Base-by-base conservation (phyloP, 2,329 filamentous ascomycete species). In the Triangularia setosa region DNA sequence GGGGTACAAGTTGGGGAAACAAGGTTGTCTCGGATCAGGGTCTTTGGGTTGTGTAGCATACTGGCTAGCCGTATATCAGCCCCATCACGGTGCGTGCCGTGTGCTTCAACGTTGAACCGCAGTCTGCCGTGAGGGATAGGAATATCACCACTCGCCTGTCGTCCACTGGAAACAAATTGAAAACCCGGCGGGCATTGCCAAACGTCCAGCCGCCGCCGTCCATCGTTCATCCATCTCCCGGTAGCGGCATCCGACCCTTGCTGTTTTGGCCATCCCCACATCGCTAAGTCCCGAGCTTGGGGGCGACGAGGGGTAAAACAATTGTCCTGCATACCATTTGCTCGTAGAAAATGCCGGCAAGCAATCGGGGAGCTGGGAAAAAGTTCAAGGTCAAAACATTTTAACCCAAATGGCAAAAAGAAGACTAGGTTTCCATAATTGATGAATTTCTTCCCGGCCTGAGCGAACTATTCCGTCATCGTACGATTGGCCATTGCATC, bases 201-300 rank as follows among this genome's bases (percentile, higher is more conserved):
- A 48, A 48, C 40, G 40, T 18, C 40, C 40, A 48, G 40, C 40
- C n/a, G 30, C 14, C 30, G n/a, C n/a, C n/a, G n/a, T n/a, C 30
- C 7, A 3, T 3, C 1, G 40, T 48, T 57, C 64, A 23, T 21
- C 24, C 65, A 67, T 67, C 40, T 48, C 40, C 40, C 40, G 40
- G 40, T 48, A 48, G 59, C 65, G 28, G 61, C 61, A 64, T 21
- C 67, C 65, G 67, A 67, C 48, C 60, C 60, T 30, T 61, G 60
- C 55, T 9, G 21, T 59, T 40, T 44, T 48, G 28, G 25, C 21
- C 30, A 4, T 24, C 63, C 65, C 65, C 65, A 65, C 58, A 53
- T 58, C 18, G 58, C 65, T 44, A 40, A 65, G 44, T 67, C 44
- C 63, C 61, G 58, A 64, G 33, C 44, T 2, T 27, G 14, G 23